phyloP scores from a whole-genome alignment of 306 rosid species.

The Cyamopsis tetragonoloba region DNA sequence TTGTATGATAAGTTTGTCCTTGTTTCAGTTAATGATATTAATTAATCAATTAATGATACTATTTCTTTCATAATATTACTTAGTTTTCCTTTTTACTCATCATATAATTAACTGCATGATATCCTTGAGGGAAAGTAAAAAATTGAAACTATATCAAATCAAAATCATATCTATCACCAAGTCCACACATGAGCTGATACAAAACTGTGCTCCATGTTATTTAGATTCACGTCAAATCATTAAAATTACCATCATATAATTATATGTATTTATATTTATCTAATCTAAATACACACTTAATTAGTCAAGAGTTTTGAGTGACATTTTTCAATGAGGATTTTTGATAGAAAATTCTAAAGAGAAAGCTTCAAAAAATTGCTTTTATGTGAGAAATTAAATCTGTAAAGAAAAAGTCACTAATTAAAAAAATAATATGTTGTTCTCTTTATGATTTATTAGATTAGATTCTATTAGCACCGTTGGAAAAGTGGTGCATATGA shows the following conservation, averaged over 20 bases:
- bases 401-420: not conserved
- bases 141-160: not conserved
- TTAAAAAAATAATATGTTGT: not conserved
- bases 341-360: constrained; percentile 10
- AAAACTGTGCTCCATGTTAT: no score
- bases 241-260: no score
- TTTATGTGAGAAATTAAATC: constrained; percentile 22
- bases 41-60: constrained; percentile 22
- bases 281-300: no score
- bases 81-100: not conserved
- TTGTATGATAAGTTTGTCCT: constrained; percentile 39
- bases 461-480: constrained; percentile 14
- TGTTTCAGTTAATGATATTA: constrained; percentile 15
- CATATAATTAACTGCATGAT: not conserved
- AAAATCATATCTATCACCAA: no score
- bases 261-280: no score
- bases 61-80: not conserved
- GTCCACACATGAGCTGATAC: no score
- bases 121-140: not conserved
- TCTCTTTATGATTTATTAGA: constrained; percentile 14
- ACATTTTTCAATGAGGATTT: constrained; percentile 18
- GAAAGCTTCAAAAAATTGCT: constrained; percentile 20
- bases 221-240: no score
- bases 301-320: no score
- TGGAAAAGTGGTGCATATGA: constrained; percentile 21